A percentile compares a stretch with the other conserved stretches of the same genome.
These are phyloP conservation scores for Tuber magnatum DNA, from an alignment of 495 filamentous ascomycete species.

Conservation along the genomic window DNA sequence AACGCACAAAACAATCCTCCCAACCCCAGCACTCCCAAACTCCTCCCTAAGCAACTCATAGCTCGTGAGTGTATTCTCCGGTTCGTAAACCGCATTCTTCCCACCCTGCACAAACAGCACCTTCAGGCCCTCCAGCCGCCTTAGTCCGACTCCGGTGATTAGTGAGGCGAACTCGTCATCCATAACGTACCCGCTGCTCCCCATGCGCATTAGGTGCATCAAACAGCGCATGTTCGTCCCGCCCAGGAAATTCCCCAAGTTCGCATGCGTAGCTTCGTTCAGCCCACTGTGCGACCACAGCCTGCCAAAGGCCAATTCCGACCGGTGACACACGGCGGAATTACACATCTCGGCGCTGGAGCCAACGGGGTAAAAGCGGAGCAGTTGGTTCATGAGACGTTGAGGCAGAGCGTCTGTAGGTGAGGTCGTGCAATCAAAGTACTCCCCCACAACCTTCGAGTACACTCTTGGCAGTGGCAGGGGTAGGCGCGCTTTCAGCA, in stretches of 20 bases:
- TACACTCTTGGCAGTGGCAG: slow-evolving; percentile 49
- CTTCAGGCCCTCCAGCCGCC: slow-evolving; percentile 50
- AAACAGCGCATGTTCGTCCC: slow-evolving; percentile 57
- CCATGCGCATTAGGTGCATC: slow-evolving; percentile 54
- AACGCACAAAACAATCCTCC: slow-evolving; percentile 47
- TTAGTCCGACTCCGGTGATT: slow-evolving; percentile 48
- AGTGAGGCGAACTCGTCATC: slow-evolving; percentile 46
- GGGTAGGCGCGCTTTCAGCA: slow-evolving; percentile 51
- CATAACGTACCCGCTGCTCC: slow-evolving; percentile 49
- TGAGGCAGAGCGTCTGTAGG: slow-evolving; percentile 50
- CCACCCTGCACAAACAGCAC: slow-evolving; percentile 55
- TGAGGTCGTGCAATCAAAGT: slow-evolving; percentile 50
- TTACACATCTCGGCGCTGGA: slow-evolving; percentile 54
- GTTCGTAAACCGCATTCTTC: slow-evolving; percentile 56
- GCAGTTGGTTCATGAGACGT: slow-evolving; percentile 49
- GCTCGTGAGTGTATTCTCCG: slow-evolving; percentile 52
- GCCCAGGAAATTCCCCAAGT: slow-evolving; percentile 56
- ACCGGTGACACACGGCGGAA: slow-evolving; percentile 56
- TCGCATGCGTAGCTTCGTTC: slow-evolving; percentile 57
- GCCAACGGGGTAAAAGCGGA: slow-evolving; percentile 55
- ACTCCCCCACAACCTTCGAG: slow-evolving; percentile 45
- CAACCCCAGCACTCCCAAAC: slow-evolving; percentile 51
- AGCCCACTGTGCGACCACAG: slow-evolving; percentile 59
- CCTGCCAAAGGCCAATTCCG: slow-evolving; percentile 56
- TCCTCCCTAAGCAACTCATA: slow-evolving; percentile 52